Percentiles rank a stretch among this genome's conserved stretches.
Conservation (phyloP, 2,329 filamentous ascomycete species). For the Venturia asperata region DNA sequence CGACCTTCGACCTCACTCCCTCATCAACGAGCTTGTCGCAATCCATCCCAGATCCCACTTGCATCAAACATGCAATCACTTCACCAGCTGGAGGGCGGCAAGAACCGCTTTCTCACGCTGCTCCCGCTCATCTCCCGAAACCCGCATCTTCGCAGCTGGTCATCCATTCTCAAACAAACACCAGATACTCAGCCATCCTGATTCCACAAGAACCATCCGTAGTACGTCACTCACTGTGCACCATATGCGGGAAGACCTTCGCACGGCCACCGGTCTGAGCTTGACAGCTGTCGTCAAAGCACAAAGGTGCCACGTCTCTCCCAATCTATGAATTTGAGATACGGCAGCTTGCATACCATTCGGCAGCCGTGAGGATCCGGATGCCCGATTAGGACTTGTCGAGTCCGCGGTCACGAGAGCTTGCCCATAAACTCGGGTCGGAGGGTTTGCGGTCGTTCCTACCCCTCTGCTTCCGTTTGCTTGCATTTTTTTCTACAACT, state of each 20-base stretch:
- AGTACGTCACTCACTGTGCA: neutral
- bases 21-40: no score
- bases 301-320: neutral
- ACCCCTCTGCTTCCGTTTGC: neutral
- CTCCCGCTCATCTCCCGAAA: neutral
- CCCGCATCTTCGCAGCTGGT: neutral
- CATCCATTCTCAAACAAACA: neutral
- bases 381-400: neutral
- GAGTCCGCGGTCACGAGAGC: slow-evolving; percentile 2
- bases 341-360: neutral
- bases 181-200: neutral
- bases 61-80: neutral
- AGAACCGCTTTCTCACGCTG: neutral
- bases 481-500: neutral
- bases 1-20: no score
- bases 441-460: neutral
- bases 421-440: neutral
- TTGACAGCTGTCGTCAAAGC: slow-evolving; percentile 8
- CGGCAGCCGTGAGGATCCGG: slow-evolving; percentile 3
- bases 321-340: neutral
- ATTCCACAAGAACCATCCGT: neutral
- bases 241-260: neutral
- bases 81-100: neutral
- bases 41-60: no score
- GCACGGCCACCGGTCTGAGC: neutral